Evolutionary conservation across 2,329 filamentous ascomycete species (phyloP).

Genomic region (Pestalotiopsis fici): DNA sequence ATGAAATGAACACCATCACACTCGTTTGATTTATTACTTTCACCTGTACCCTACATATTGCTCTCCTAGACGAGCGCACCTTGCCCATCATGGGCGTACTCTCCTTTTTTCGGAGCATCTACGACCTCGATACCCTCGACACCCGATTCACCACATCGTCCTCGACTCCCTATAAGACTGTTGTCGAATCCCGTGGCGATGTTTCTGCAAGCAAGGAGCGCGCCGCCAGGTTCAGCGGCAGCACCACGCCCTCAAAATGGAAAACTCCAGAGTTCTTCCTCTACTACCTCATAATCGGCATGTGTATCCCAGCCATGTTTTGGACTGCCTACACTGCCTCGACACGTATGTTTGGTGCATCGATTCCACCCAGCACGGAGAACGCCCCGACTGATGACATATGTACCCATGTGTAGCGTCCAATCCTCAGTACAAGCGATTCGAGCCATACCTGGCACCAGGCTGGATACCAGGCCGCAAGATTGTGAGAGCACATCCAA

Average conservation of each 20-base stretch:
- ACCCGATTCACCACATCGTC: slow-evolving; percentile 69
- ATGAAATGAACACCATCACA: not conserved
- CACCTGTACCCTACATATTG: not conserved
- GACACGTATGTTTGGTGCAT: slow-evolving; percentile 55
- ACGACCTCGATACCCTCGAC: slow-evolving; percentile 64
- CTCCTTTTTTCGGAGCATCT: slow-evolving; percentile 45
- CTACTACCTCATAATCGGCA: slow-evolving; percentile 71
- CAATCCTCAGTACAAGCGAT: slow-evolving; percentile 80
- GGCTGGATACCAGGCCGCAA: slow-evolving; percentile 94
- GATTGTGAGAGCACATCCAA: slow-evolving; percentile 59
- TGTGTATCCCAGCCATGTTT: slow-evolving; percentile 82
- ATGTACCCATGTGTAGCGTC: slow-evolving; percentile 56
- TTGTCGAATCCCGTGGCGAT: slow-evolving; percentile 52
- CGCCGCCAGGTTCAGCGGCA: slow-evolving; percentile 42
- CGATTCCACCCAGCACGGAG: not conserved
- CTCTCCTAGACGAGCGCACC: not conserved
- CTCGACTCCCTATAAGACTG: slow-evolving; percentile 63
- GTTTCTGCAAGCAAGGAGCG: slow-evolving; percentile 38
- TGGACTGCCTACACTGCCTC: slow-evolving; percentile 88
- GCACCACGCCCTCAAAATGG: slow-evolving; percentile 73
- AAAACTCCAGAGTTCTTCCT: slow-evolving; percentile 81
- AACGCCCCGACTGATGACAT: slow-evolving; percentile 14
- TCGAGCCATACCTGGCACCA: slow-evolving; percentile 66
- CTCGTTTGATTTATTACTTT: not conserved
- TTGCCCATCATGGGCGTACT: slow-evolving; percentile 7